phyloP scores from a whole-genome alignment of 139 green algal species.

The Mychonastes homosphaera region DNA sequence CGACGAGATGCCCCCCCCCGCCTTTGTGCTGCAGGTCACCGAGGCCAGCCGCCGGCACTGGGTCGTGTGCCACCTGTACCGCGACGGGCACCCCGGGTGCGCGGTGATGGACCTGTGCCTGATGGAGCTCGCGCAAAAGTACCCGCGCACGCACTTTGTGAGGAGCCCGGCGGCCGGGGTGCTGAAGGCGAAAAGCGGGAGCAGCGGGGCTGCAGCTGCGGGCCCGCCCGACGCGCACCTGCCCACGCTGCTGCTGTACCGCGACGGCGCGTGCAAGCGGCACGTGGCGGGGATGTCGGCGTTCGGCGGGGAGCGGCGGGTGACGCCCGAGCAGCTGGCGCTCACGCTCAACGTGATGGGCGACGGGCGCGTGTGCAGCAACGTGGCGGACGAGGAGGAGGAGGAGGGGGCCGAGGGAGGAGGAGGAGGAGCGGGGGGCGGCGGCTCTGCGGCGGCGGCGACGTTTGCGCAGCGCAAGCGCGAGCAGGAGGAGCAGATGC shows the following conservation, averaged over 20 bases:
- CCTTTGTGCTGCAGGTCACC: slow-evolving; percentile 76
- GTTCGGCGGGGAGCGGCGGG: slow-evolving; percentile 57
- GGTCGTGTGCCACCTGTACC: slow-evolving; percentile 78
- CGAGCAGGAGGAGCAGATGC: too few species aligned
- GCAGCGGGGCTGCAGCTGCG: slow-evolving; percentile 1
- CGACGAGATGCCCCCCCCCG: slow-evolving; percentile 47
- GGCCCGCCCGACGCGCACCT: slow-evolving; percentile 83
- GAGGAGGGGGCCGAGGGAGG: too few species aligned
- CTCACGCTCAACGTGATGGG: neutral
- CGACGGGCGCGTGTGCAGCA: neutral
- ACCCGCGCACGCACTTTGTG: slow-evolving; percentile 79
- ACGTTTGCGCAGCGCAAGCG: too few species aligned
- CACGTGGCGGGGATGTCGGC: slow-evolving; percentile 49
- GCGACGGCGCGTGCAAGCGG: slow-evolving; percentile 31
- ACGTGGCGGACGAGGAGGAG: too few species aligned
- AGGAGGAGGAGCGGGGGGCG: too few species aligned
- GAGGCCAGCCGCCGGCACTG: slow-evolving; percentile 53
- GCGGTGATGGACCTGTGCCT: slow-evolving; percentile 53
- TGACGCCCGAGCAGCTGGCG: slow-evolving; percentile 55
- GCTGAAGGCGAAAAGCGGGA: slow-evolving; percentile 42
- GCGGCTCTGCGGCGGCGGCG: too few species aligned
- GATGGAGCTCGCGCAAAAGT: slow-evolving; percentile 56
- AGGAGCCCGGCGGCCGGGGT: slow-evolving; percentile 78
- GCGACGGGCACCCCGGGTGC: slow-evolving; percentile 58
- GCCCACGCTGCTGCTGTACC: slow-evolving; percentile 85